phyloP scores from a whole-genome alignment of 177 flowering plant genomes.

The Vitis hybrid region DNA sequence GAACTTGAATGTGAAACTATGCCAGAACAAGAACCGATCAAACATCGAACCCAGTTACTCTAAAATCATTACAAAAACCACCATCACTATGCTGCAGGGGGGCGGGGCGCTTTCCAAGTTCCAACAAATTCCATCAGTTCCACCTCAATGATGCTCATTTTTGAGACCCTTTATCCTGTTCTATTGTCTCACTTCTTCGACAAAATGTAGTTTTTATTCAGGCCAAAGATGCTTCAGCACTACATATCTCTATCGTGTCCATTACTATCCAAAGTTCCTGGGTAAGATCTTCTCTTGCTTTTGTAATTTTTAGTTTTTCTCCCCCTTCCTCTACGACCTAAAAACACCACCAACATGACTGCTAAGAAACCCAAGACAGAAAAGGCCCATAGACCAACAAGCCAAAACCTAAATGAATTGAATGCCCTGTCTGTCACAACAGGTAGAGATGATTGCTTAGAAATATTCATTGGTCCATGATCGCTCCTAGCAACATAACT shows the following conservation, averaged over 20 bases:
- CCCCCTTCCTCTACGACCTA: slow-evolving; percentile 46
- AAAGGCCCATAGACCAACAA: slow-evolving; percentile 64
- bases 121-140: neutral
- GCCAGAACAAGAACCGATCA: neutral
- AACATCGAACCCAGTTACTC: neutral
- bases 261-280: slow-evolving; percentile 39
- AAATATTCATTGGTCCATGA: slow-evolving; percentile 16
- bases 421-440: slow-evolving; percentile 25
- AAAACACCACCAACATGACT: slow-evolving; percentile 41
- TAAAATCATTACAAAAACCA: too few relatives aligned
- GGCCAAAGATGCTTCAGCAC: slow-evolving; percentile 27
- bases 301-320: slow-evolving; percentile 43
- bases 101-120: neutral
- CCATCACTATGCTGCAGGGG: neutral
- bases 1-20: neutral
- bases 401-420: slow-evolving; percentile 58
- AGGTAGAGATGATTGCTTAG: slow-evolving; percentile 26
- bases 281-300: slow-evolving; percentile 52
- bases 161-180: neutral
- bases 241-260: slow-evolving; percentile 29
- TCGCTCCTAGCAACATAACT: slow-evolving; percentile 16
- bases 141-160: neutral
- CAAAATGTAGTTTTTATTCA: neutral
- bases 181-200: neutral
- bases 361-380: slow-evolving; percentile 63